These are phyloP conservation scores for Microsporum audouinii DNA, from an alignment of 2,329 filamentous ascomycete genomes.

Conservation along the genomic window DNA sequence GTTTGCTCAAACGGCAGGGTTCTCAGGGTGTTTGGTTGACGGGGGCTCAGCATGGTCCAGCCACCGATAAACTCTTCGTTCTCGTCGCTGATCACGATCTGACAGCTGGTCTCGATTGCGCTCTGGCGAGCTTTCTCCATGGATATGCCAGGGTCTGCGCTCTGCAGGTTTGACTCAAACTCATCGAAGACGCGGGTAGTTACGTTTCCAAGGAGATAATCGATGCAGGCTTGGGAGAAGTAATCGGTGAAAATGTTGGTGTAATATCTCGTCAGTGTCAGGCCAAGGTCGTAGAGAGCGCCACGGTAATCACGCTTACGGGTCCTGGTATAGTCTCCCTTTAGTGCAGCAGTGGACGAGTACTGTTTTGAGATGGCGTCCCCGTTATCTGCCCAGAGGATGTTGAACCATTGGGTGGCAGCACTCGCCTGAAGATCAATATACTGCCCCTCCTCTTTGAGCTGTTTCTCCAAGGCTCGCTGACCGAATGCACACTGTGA, in stretches of 20 bases:
- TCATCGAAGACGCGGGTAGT: constrained; percentile 79
- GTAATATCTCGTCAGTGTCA: constrained; percentile 66
- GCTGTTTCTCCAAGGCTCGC: constrained; percentile 66
- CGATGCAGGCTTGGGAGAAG: constrained; percentile 88
- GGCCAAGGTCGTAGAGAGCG: constrained; percentile 77
- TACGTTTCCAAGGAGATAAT: constrained; percentile 84
- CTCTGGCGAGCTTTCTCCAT: constrained; percentile 72
- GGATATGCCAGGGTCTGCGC: constrained; percentile 79
- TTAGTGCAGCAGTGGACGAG: constrained; percentile 86
- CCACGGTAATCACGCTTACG: constrained; percentile 82
- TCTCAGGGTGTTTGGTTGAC: constrained; percentile 56
- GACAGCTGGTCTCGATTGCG: constrained; percentile 79
- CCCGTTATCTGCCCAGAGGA: constrained; percentile 92
- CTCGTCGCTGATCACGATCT: constrained; percentile 74
- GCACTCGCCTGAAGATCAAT: constrained; percentile 66
- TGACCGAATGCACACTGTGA: constrained; percentile 85
- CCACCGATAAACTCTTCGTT: constrained; percentile 75
- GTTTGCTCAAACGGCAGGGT: constrained; percentile 72
- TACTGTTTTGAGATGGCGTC: constrained; percentile 94
- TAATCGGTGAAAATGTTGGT: constrained; percentile 95
- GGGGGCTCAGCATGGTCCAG: constrained; percentile 77
- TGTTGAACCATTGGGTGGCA: constrained; percentile 87
- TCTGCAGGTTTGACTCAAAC: constrained; percentile 89
- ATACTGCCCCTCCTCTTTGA: constrained; percentile 63
- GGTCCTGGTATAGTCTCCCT: constrained; percentile 91